These are phyloP conservation scores for Calonectria ilicicola DNA, from an alignment of 2,329 filamentous ascomycete species.

Conservation along the genomic window DNA sequence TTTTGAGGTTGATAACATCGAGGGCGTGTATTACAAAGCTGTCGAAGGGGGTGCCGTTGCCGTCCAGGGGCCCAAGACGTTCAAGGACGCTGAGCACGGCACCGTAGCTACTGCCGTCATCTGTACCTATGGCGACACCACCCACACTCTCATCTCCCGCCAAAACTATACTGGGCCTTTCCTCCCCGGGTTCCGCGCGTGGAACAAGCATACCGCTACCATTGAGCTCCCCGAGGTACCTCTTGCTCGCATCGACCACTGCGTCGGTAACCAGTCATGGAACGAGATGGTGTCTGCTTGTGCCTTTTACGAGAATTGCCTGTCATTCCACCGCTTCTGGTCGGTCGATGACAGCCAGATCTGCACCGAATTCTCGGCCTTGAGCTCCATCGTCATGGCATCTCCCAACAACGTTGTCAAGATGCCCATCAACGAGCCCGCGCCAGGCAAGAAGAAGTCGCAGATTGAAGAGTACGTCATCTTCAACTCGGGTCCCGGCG, in stretches of 20 bases:
- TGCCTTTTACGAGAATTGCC: constrained; percentile 84
- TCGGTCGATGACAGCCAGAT: constrained; percentile 94
- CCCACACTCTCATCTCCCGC: constrained; percentile 88
- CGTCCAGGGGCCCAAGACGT: constrained; percentile 69
- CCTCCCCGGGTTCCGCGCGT: constrained; percentile 82
- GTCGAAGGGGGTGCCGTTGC: constrained; percentile 72
- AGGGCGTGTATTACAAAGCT: constrained; percentile 81
- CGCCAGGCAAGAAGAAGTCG: constrained; percentile 87
- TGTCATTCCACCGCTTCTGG: constrained; percentile 98
- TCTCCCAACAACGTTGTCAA: constrained; percentile 88
- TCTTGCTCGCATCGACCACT: constrained; percentile 89
- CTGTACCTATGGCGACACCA: constrained; percentile 94
- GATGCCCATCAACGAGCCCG: constrained; percentile 99
- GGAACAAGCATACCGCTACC: constrained; percentile 53
- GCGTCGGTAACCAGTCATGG: constrained; percentile 98
- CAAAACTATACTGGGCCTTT: constrained; percentile 79
- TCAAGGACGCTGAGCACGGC: constrained; percentile 71
- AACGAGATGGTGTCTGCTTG: constrained; percentile 80
- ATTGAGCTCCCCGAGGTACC: constrained; percentile 70
- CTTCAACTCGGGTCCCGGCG: constrained; percentile 90
- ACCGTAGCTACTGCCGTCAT: constrained; percentile 82
- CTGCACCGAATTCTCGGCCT: constrained; percentile 90
- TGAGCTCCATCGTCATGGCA: constrained; percentile 92
- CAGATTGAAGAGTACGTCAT: constrained; percentile 95
- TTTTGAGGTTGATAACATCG: constrained; percentile 92